These are phyloP conservation scores for Amanita fuliginea DNA, from an alignment of 768 basidiomycete genomes.

Conservation along the genomic window DNA sequence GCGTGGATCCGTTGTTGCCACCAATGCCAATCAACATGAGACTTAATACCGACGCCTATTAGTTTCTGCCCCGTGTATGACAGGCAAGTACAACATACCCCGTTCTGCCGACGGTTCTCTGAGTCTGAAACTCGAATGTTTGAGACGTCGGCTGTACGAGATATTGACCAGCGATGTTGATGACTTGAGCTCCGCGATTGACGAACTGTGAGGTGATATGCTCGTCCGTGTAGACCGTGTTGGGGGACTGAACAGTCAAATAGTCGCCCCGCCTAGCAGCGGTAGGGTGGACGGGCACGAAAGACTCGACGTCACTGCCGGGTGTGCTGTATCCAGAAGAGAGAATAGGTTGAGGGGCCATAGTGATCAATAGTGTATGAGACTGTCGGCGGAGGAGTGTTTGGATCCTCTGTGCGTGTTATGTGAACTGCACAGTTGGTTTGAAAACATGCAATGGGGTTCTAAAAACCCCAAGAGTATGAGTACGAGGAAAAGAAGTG, in stretches of 20 bases:
- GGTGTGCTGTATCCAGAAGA: constrained; percentile 69
- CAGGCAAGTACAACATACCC: constrained; percentile 47
- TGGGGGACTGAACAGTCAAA: constrained; percentile 73
- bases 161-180: constrained; percentile 64
- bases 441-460: constrained; percentile 72
- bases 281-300: constrained; percentile 74
- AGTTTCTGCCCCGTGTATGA: constrained; percentile 6
- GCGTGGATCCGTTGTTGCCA: constrained; percentile 94
- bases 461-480: not conserved
- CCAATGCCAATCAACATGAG: constrained; percentile 96
- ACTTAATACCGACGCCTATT: constrained; percentile 28
- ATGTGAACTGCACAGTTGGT: constrained; percentile 84
- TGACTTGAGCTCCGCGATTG: constrained; percentile 69
- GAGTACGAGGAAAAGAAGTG: not conserved
- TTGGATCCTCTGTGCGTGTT: constrained; percentile 82
- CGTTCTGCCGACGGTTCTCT: constrained; percentile 76
- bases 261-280: constrained; percentile 66
- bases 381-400: constrained; percentile 65
- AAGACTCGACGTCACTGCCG: constrained; percentile 57
- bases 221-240: constrained; percentile 72
- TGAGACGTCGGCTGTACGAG: constrained; percentile 69
- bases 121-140: constrained; percentile 86
- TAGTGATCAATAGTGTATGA: constrained; percentile 35
- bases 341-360: constrained; percentile 36
- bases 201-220: constrained; percentile 74